Percentiles rank a stretch among this genome's conserved stretches.
Conservation (phyloP, 2,329 filamentous ascomycete genomes). For the Massarina eburnea region DNA sequence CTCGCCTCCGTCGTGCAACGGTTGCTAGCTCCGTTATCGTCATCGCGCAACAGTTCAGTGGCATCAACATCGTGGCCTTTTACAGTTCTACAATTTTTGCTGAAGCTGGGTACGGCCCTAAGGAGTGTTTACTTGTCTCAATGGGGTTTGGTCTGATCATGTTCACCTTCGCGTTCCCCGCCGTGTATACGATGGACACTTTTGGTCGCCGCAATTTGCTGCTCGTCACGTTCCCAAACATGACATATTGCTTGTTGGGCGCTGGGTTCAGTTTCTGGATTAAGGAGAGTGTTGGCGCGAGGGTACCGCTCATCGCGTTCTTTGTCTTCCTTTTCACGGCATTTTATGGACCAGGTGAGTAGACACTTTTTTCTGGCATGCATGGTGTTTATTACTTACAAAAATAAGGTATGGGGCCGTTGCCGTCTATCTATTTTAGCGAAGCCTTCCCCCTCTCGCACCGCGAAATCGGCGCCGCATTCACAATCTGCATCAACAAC, state of each 20-base stretch:
- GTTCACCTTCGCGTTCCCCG: slow-evolving; percentile 60
- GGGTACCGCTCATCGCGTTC: slow-evolving; percentile 53
- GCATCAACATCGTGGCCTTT: slow-evolving; percentile 51
- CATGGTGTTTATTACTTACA: too few species aligned
- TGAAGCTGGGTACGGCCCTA: slow-evolving; percentile 45
- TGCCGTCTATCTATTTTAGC: slow-evolving; percentile 55
- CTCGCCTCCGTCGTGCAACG: slow-evolving; percentile 69
- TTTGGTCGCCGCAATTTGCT: slow-evolving; percentile 53
- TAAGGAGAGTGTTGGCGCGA: slow-evolving; percentile 38
- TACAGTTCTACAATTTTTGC: slow-evolving; percentile 53
- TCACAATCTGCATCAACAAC: slow-evolving; percentile 46
- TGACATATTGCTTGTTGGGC: slow-evolving; percentile 51
- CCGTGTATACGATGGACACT: slow-evolving; percentile 59
- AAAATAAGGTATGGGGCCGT: slow-evolving; percentile 52
- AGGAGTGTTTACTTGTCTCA: slow-evolving; percentile 51
- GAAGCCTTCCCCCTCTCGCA: slow-evolving; percentile 71
- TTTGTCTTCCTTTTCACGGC: slow-evolving; percentile 53
- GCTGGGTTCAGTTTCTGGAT: slow-evolving; percentile 58
- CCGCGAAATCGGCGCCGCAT: slow-evolving; percentile 50
- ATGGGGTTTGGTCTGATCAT: slow-evolving; percentile 60
- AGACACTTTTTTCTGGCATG: too few species aligned
- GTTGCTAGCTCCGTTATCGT: slow-evolving; percentile 76
- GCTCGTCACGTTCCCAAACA: slow-evolving; percentile 52
- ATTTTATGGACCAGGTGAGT: slow-evolving; percentile 29
- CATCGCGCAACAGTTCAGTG: slow-evolving; percentile 64